Percentiles rank a stretch among this genome's conserved stretches.
phyloP scores from a whole-genome alignment of 768 basidiomycete species.

The Melanogaster broomeanus region DNA sequence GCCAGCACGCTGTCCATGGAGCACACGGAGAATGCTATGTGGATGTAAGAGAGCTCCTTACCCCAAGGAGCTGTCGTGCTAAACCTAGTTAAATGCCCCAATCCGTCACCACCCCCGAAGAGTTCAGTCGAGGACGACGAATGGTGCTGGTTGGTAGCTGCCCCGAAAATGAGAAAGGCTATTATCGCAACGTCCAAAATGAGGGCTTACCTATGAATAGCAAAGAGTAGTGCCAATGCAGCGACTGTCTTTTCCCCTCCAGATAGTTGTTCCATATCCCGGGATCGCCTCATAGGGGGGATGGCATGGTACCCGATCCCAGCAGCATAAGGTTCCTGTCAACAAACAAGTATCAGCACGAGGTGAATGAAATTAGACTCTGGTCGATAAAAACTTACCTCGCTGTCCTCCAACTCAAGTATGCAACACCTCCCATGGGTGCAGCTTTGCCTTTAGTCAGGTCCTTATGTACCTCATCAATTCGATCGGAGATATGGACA shows the following conservation, averaged over 20 bases:
- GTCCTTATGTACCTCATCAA: slow-evolving; percentile 97
- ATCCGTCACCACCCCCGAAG: too few species aligned
- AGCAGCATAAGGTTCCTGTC: slow-evolving; percentile 76
- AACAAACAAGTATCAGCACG: slow-evolving; percentile 3
- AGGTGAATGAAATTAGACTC: slow-evolving; percentile 21
- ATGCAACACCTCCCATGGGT: slow-evolving; percentile 95
- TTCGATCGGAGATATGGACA: slow-evolving; percentile 91
- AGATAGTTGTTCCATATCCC: slow-evolving; percentile 98
- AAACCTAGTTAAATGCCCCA: too few species aligned
- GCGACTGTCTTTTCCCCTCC: slow-evolving; percentile 99
- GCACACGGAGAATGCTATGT: too few species aligned
- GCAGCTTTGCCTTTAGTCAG: slow-evolving; percentile 93
- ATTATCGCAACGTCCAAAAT: background rate
- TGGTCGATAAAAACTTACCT: slow-evolving; percentile 55
- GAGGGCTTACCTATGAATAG: slow-evolving; percentile 82
- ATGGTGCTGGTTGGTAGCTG: slow-evolving; percentile 95
- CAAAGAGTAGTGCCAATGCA: slow-evolving; percentile 93
- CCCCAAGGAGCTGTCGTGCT: too few species aligned
- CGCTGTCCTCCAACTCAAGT: slow-evolving; percentile 94
- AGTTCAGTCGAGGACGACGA: slow-evolving; percentile 98
- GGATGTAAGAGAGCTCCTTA: too few species aligned
- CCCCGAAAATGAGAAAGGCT: background rate
- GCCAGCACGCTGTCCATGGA: too few species aligned
- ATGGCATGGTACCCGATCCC: slow-evolving; percentile 99
- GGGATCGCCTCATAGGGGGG: slow-evolving; percentile 99